These are phyloP conservation scores for Extremus antarcticus DNA, from an alignment of 495 filamentous ascomycete genomes.

Conservation along the genomic window DNA sequence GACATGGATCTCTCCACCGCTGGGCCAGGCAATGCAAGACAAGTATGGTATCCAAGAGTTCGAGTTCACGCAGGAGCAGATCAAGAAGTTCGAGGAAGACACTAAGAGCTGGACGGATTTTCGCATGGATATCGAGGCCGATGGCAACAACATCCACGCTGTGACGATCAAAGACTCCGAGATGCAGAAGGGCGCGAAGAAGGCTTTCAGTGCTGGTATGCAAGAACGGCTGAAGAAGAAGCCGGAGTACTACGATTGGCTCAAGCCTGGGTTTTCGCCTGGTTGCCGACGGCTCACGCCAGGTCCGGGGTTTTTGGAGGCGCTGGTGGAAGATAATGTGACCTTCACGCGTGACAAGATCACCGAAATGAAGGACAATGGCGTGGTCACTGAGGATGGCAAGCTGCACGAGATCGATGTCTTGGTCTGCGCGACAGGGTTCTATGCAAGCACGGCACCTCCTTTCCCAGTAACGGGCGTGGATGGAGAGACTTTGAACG, in stretches of 20 bases:
- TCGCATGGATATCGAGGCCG: conserved; percentile 26
- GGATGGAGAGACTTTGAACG: conserved; percentile 15
- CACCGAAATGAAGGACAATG: conserved; percentile 15
- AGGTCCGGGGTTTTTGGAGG: conserved; percentile 30
- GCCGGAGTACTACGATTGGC: conserved; percentile 24
- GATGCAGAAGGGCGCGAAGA: conserved; percentile 22
- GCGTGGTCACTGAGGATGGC: conserved; percentile 25
- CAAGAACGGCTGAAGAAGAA: conserved; percentile 18
- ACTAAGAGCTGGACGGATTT: conserved; percentile 24
- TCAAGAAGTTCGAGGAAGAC: conserved; percentile 16
- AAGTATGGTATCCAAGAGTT: conserved; percentile 20
- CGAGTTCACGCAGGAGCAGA: conserved; percentile 13
- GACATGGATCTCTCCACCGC: conserved; percentile 29
- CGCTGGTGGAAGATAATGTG: conserved; percentile 28
- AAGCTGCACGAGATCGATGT: conserved; percentile 26
- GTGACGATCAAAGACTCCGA: conserved; percentile 24
- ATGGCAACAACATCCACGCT: conserved; percentile 26
- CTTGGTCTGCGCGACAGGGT: conserved; percentile 30
- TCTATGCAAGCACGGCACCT: conserved; percentile 26
- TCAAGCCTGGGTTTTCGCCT: conserved; percentile 26
- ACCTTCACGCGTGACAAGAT: conserved; percentile 23
- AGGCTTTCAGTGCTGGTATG: conserved; percentile 27
- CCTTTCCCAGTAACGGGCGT: conserved; percentile 24
- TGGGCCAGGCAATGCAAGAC: conserved; percentile 20
- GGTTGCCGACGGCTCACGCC: conserved; percentile 30